phyloP scores from a whole-genome alignment of 331 rosid species.

The Malus hybrid region DNA sequence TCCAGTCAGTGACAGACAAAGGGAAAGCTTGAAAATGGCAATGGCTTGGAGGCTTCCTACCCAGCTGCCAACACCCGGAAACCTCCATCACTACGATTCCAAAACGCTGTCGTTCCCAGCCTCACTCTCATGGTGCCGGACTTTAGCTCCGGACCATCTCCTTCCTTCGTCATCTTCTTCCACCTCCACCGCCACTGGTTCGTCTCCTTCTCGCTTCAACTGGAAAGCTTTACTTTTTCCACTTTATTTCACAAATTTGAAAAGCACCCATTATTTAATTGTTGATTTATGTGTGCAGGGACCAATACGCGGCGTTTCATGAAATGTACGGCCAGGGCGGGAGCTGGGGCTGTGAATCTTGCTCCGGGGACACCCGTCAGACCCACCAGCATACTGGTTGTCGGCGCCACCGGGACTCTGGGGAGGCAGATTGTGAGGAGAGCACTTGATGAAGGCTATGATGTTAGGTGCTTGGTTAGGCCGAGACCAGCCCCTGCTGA shows the following conservation, averaged over 20 bases:
- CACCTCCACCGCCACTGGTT: conserved; percentile 2
- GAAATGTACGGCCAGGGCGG: conserved; percentile 30
- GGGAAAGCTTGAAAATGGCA: neutral
- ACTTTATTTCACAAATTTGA: neutral
- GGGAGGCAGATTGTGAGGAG: conserved; percentile 95
- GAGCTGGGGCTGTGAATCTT: conserved; percentile 42
- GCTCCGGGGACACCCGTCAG: conserved; percentile 78
- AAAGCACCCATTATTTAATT: neutral
- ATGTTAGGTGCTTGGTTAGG: conserved; percentile 84
- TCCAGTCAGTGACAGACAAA: conserved; percentile 5
- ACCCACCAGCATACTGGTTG: conserved; percentile 73
- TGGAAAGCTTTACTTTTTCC: neutral
- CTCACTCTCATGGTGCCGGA: conserved; percentile 35
- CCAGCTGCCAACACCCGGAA: conserved; percentile 27
- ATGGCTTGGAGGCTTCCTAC: conserved; percentile 51
- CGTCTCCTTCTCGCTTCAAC: neutral
- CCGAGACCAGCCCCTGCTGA: conserved; percentile 99
- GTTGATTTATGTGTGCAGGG: conserved; percentile 10
- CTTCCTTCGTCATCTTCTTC: conserved; percentile 15
- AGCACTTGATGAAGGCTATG: conserved; percentile 91
- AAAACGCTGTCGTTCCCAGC: neutral
- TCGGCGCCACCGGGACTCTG: conserved; percentile 86
- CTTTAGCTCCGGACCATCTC: conserved; percentile 26
- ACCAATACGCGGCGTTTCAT: conserved; percentile 15
- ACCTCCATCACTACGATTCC: conserved; percentile 4